A percentile compares a stretch with the other conserved stretches of the same genome.
phyloP scores from a whole-genome alignment of 306 rosid species.

The Prunus davidiana region DNA sequence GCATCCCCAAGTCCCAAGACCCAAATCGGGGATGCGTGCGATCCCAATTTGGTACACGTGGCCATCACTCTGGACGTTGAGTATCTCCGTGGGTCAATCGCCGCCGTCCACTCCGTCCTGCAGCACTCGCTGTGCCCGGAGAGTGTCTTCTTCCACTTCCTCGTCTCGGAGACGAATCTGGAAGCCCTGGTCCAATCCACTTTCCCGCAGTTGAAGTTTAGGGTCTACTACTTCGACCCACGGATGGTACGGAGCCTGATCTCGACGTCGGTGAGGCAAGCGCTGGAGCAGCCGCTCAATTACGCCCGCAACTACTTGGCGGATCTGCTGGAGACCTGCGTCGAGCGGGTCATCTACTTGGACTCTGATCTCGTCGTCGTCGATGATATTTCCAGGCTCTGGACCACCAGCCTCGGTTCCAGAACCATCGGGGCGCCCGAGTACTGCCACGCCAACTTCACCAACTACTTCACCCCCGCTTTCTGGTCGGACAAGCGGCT shows the following conservation, averaged over 20 bases:
- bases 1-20: slow-evolving; percentile 7
- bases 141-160: slow-evolving; percentile 67
- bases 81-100: slow-evolving; percentile 81
- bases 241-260: slow-evolving; percentile 49
- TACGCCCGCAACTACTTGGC: slow-evolving; percentile 76
- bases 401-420: slow-evolving; percentile 46
- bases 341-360: slow-evolving; percentile 56
- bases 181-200: slow-evolving; percentile 57
- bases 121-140: slow-evolving; percentile 60
- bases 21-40: slow-evolving; percentile 33
- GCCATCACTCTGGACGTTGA: slow-evolving; percentile 73
- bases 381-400: slow-evolving; percentile 57
- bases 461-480: slow-evolving; percentile 57
- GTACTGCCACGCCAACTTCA: slow-evolving; percentile 75
- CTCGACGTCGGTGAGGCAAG: slow-evolving; percentile 73
- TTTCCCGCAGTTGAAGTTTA: slow-evolving; percentile 61
- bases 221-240: slow-evolving; percentile 67
- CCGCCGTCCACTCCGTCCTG: slow-evolving; percentile 72
- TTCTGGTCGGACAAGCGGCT: slow-evolving; percentile 49
- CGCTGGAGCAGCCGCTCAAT: slow-evolving; percentile 71
- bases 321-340: slow-evolving; percentile 58
- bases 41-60: slow-evolving; percentile 63
- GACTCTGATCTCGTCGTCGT: slow-evolving; percentile 74
- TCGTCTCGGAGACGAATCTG: slow-evolving; percentile 52
- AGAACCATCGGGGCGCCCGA: slow-evolving; percentile 71